Percentiles rank a stretch among this genome's conserved stretches.
Evolutionary conservation across 176 grass and related monocot species (phyloP).

Genomic region (Hordeum vulgare): MorexV3_pseudomolecules_assembly NC_058519.1:528614205-528614704

Average conservation of each 20-base stretch:
- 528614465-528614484: conserved; percentile 47
- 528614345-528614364: conserved; percentile 69
- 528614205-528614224: background rate
- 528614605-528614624: conserved; percentile 4
- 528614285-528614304: conserved; percentile 4
- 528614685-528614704: background rate
- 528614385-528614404: conserved; percentile 55
- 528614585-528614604: conserved; percentile 10
- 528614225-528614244: background rate
- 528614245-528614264: background rate
- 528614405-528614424: conserved; percentile 63
- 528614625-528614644: conserved; percentile 30
- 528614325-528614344: conserved; percentile 89
- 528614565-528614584: conserved; percentile 17
- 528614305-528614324: conserved; percentile 88
- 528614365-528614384: conserved; percentile 57
- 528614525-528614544: background rate
- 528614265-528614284: background rate
- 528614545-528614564: conserved; percentile 1
- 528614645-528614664: conserved; percentile 7
- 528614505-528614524: conserved; percentile 25
- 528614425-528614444: conserved; percentile 44
- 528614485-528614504: conserved; percentile 28
- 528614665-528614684: conserved; percentile 4
- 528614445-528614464: conserved; percentile 71